These are phyloP conservation scores for Lobulomyces angularis DNA, from an alignment of 192 early-diverging fungal species.

Conservation along the genomic window DNA sequence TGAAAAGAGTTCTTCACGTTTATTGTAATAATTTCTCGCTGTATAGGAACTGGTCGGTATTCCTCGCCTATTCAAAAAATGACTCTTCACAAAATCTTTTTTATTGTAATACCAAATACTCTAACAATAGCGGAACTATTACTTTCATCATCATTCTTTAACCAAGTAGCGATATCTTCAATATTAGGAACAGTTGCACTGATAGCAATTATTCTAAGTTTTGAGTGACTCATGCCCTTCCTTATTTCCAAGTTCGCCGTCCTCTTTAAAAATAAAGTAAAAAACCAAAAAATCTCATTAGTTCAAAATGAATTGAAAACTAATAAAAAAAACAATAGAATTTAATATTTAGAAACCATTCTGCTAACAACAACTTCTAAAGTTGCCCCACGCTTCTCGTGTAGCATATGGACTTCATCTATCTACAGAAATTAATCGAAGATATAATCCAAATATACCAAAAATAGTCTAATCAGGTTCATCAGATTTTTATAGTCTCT, in stretches of 20 bases:
- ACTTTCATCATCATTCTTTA: constrained; percentile 14
- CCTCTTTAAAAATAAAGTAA: too few relatives aligned
- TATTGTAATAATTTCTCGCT: constrained; percentile 37
- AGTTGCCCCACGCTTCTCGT: constrained; percentile 51
- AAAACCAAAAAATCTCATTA: too few relatives aligned
- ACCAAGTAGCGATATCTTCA: constrained; percentile 55
- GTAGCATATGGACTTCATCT: constrained; percentile 67
- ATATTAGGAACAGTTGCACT: constrained; percentile 64
- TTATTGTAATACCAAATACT: background rate
- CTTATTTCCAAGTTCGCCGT: background rate
- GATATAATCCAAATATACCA: constrained; percentile 5
- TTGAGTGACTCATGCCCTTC: background rate
- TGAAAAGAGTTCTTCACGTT: too few relatives aligned
- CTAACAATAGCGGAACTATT: background rate
- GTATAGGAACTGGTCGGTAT: constrained; percentile 49
- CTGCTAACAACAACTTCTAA: constrained; percentile 57
- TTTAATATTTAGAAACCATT: constrained; percentile 23
- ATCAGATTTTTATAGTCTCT: constrained; percentile 23
- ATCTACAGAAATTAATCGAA: constrained; percentile 17
- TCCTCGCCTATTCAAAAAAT: constrained; percentile 45
- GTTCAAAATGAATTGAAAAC: background rate
- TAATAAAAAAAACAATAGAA: constrained; percentile 10
- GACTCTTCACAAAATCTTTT: background rate
- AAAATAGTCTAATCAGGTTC: constrained; percentile 12
- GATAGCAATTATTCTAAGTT: constrained; percentile 41